These are phyloP conservation scores for Stemphylium beticola DNA, from an alignment of 2,329 filamentous ascomycete species.

Conservation along the genomic window DNA sequence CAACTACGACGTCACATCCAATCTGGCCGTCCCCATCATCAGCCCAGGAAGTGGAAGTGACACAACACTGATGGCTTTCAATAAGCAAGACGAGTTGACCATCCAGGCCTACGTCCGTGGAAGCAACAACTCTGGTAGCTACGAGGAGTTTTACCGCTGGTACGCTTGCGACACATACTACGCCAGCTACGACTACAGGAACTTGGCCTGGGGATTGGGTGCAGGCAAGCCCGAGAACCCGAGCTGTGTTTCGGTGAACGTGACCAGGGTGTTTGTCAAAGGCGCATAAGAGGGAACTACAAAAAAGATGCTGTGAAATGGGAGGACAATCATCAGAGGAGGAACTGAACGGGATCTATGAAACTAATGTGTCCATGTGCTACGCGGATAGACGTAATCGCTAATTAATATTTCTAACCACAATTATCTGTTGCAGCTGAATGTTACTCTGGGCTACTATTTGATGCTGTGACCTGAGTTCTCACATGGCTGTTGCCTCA, in stretches of 20 bases:
- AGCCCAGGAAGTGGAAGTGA: constrained; percentile 30
- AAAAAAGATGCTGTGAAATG: not conserved
- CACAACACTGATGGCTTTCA: constrained; percentile 49
- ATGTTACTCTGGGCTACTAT: no score
- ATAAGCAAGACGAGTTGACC: constrained; percentile 47
- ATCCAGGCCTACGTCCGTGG: constrained; percentile 52
- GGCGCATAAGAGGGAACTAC: not conserved
- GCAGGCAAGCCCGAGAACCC: constrained; percentile 52
- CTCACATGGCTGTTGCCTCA: no score
- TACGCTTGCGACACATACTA: constrained; percentile 54
- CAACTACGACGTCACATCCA: constrained; percentile 45
- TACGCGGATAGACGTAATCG: constrained; percentile 1
- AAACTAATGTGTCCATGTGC: not conserved
- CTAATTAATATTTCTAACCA: not conserved
- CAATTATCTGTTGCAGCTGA: no score
- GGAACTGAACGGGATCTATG: not conserved
- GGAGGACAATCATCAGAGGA: not conserved
- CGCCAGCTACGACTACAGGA: constrained; percentile 52
- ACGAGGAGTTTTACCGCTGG: constrained; percentile 51
- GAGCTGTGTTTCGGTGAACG: constrained; percentile 52
- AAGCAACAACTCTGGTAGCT: constrained; percentile 29
- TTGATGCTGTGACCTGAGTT: no score
- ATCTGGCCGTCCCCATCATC: constrained; percentile 54
- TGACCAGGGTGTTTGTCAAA: constrained; percentile 43
- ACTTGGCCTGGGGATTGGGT: constrained; percentile 53